Base-by-base conservation (phyloP, 2,329 filamentous ascomycete species). In the Talaromyces sp. region DNA sequence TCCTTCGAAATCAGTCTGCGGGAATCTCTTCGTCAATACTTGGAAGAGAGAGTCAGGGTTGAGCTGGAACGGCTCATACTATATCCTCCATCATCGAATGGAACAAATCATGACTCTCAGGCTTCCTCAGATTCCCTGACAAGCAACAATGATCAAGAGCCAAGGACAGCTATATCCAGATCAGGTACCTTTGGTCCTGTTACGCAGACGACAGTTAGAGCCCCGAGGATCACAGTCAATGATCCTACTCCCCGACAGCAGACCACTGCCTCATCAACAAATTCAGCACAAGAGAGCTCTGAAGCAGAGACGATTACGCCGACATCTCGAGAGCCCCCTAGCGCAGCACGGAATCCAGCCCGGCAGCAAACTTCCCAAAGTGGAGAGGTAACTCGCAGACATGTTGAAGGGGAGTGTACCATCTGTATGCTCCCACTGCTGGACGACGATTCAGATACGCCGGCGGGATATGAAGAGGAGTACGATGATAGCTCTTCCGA, bases 401-500 rank as follows among this genome's bases (percentile, higher is more conserved):
- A 35, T 27, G 33, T 63, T 22, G 60, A 66, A 49, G 64, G 64
- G 7, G 52, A 66, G 6, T 66, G 64, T 41, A 45, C 11, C 17
- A 60, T 66, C 39, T 66, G 60, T 19, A 54, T 62, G 37, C 27
- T 37, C 25, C 47, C 52, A 17, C 33, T 66, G 22, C 49, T 3
- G 10, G 43, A 62, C 45, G 22, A 45, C 35, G 17, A 37, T 19
- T 27, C 25, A 13, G n/a, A 56, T 5, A 47, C 39, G 19, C 31
- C n/a, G 25, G n/a, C 10, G 35, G 35, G 7, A 15, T 4, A 56
- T 35, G 52, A 22, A 9, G 33, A 19, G 19, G 52, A 56, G 9
- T 3, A 35, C 11, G 3, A n/a, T n/a, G 31, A 13, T 54, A n/a
- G 19, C 31, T 22, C 19, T 3, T 19, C 27, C 5, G 27, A 25